Base-by-base conservation (phyloP, 306 rosid genomes). In the Rubus idaeus region DNA sequence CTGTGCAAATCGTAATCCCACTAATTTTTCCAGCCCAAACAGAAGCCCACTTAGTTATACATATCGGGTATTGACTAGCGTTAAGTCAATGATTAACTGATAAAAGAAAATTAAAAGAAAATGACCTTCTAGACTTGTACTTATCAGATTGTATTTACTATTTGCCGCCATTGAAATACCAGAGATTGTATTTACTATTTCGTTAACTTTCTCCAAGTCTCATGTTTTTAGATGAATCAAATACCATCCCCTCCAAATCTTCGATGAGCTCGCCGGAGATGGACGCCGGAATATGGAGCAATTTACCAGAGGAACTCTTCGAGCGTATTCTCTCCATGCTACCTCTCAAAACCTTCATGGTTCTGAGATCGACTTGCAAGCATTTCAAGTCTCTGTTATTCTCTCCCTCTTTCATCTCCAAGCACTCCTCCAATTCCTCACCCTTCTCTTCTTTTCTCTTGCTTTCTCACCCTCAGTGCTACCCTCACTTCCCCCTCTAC, bases 261-360 rank as follows among this genome's bases (percentile, higher is more conserved):
- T 67, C 21, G 12, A 30, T 76, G 18, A 76, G 35, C n/a, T 70
- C 60, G 3, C 75, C 77, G 64, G 65, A 52, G 51, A 89, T 95
- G 99, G 99, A 92, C 81, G 90, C 93, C 47, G 65, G 12, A 20
- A 90, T 95, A 69, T 95, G 99, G 99, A 82, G 94, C 88, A 82
- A 70, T 21, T 52, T 95, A 6, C 99, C 96, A 7, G 76, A 82
- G 3, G 99, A 90, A 56, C 87, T 90, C 6, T 90, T 92, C 0
- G 99, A 90, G 74, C 82, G 73, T 45, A 30, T 92, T 8, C 97
- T 95, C 76, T 84, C 93, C 8, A 85, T 86, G 30, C 90, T 95
- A 4, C 97, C 99, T 51, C 77, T 92, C 10, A 95, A 85, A 72
- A 78, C 77, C 63, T 82, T 90, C 78, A 78, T 89, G 71, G 81